Evolutionary conservation across 768 basidiomycete species (phyloP).

Genomic region (Rhodocollybia butyracea): DNA sequence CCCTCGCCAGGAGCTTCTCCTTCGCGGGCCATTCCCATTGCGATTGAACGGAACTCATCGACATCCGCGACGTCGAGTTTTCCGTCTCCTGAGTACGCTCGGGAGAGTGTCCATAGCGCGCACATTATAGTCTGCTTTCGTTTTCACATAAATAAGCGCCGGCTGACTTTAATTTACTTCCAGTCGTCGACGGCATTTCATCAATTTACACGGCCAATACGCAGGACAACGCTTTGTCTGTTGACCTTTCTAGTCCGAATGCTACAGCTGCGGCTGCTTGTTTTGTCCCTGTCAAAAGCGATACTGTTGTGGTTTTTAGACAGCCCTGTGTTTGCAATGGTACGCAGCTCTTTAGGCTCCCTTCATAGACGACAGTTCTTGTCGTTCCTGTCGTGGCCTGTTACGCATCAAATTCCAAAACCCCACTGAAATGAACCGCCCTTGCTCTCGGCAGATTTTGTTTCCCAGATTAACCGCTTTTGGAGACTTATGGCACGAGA

Average conservation of each 20-base stretch:
- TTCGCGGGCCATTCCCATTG: no score
- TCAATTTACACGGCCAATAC: constrained; percentile 79
- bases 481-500: constrained; percentile 97
- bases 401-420: no score
- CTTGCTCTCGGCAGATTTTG: constrained; percentile 94
- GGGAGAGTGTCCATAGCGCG: no score
- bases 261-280: constrained; percentile 99
- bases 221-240: constrained; percentile 47
- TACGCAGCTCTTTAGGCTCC: constrained; percentile 97
- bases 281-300: constrained; percentile 98
- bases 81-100: no score
- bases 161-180: no score
- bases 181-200: constrained; percentile 77
- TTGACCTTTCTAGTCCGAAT: constrained; percentile 80
- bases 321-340: constrained; percentile 99
- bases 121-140: no score
- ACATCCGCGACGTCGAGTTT: no score
- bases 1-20: no score
- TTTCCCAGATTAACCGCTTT: constrained; percentile 96
- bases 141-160: no score
- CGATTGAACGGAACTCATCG: no score
- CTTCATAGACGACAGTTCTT: constrained; percentile 97
- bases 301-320: constrained; percentile 98
- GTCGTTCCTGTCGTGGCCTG: constrained; percentile 98
- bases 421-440: constrained; percentile 95